Evolutionary conservation across 2,329 filamentous ascomycete species (phyloP), one percentile per base, ranked within the genome.

Genomic region (Ceratocystis lukuohia): DNA sequence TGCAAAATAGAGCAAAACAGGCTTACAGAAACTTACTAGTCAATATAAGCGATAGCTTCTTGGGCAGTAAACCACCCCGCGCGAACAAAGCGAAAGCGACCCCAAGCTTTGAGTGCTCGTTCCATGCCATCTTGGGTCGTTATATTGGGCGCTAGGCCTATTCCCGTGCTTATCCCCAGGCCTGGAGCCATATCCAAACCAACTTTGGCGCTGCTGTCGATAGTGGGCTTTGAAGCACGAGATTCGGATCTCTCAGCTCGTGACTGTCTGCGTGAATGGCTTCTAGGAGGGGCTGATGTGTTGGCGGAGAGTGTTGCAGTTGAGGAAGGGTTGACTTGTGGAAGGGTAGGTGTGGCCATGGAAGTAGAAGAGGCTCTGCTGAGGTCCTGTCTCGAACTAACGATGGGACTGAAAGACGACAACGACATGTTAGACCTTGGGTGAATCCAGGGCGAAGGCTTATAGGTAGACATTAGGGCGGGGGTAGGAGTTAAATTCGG

Each of bases 11-110:
- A 28, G 7, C 8, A 17, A n/a, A 12, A 20, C 62, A 61, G 44
- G 2, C 5, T 22, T 6, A 17, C 22, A 63, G 46, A 20, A 45
- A 77, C 84, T 72, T 81, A 89, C 87, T 97, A 97, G 74, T 92
- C 87, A 69, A 99, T 89, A 73, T 97, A 97, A 56, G 88, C 86
- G 74, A 97, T 92, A 25, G 91, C 93, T 76, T 99, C 94, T 70
- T 89, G 86, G 0, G 93, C 89, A 0, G 91, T 96, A 74, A 99
- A 94, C 93, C 93, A 97, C 8, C 94, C 94, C 7, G 91, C 91
- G 65, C 91, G 86, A n/a, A 97, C 93, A 73, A 97, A 97, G 56
- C 92, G 87, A 74, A 96, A 92, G 69, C 91, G 82, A 1, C 87
- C 85, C 94, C 94, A 99, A n/a, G 91, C 88, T 71, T 85, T 86